Conservation (phyloP, 2,329 filamentous ascomycete genomes). For the Diaporthe sp. region DNA sequence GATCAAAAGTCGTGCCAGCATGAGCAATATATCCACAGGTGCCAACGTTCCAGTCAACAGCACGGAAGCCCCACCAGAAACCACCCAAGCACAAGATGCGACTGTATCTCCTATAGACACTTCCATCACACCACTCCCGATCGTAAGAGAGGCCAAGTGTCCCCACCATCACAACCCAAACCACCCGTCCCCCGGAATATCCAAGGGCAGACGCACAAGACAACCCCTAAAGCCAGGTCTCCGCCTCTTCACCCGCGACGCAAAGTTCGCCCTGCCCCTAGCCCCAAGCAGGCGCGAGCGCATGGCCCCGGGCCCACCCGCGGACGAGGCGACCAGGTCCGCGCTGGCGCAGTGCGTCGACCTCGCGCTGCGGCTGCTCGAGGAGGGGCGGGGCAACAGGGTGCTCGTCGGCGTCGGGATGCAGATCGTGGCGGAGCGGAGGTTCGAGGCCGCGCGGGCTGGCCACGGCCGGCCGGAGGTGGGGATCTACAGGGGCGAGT, state of each 20-base stretch:
- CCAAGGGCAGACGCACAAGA: not conserved
- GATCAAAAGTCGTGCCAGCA: not conserved
- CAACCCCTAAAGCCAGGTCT: not conserved
- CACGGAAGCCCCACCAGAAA: accelerated
- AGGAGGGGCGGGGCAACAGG: not conserved
- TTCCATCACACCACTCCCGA: not conserved
- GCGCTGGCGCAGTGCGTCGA: conserved; percentile 6
- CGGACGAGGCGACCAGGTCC: not conserved
- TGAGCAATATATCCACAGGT: not conserved
- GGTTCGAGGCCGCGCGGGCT: not conserved
- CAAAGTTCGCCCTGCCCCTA: not conserved
- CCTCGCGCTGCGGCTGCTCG: not conserved
- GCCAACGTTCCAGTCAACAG: accelerated
- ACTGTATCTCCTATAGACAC: too few species aligned
- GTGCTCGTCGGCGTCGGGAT: not conserved
- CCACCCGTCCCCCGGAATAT: too few species aligned
- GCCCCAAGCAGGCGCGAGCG: not conserved
- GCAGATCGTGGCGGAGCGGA: conserved; percentile 13
- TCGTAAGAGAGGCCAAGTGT: not conserved
- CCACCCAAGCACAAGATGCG: not conserved
- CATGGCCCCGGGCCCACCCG: not conserved
- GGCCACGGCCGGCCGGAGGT: not conserved
- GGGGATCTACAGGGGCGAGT: not conserved
- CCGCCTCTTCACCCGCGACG: conserved; percentile 7
- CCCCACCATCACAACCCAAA: too few species aligned